Evolutionary conservation across 2,329 filamentous ascomycete species (phyloP).

Genomic region (Drechslerella coelobrocha): DNA sequence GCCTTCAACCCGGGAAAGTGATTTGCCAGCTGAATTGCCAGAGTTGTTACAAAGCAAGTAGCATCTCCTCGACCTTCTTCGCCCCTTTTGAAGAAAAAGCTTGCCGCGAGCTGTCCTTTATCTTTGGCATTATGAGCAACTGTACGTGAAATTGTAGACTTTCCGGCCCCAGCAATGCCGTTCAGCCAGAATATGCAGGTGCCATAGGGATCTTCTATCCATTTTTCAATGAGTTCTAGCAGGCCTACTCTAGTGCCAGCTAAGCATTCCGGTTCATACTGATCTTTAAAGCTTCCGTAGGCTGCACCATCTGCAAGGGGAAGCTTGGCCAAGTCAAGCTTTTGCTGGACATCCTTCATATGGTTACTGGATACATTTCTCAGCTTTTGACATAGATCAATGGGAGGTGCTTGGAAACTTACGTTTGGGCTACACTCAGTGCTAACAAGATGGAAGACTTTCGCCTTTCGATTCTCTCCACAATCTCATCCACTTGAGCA

Average conservation of each 20-base stretch:
- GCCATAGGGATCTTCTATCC: conserved; percentile 18
- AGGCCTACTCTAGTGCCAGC: not conserved
- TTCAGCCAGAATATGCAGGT: conserved; percentile 57
- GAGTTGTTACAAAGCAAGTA: conserved; percentile 11
- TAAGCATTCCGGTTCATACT: not conserved
- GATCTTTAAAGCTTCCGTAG: not conserved
- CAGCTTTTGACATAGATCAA: not conserved
- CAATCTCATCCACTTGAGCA: not conserved
- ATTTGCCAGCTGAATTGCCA: conserved; percentile 10
- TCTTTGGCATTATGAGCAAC: not conserved
- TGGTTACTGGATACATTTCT: not conserved
- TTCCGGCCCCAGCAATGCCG: conserved; percentile 57
- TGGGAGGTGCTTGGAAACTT: not conserved
- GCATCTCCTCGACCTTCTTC: conserved; percentile 12
- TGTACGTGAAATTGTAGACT: conserved; percentile 21
- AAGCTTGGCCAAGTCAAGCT: not conserved
- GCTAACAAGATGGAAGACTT: not conserved
- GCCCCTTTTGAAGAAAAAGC: no score
- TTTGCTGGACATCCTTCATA: not conserved
- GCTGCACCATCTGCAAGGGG: not conserved
- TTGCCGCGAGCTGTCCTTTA: conserved; percentile 5
- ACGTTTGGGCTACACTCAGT: not conserved
- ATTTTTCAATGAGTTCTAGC: not conserved
- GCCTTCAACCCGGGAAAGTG: not conserved
- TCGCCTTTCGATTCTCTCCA: not conserved